Percentiles rank a stretch among this genome's conserved stretches.
These are phyloP conservation scores for Termitomyces sp. DNA, from an alignment of 768 basidiomycete species.

Conservation along the genomic window DNA sequence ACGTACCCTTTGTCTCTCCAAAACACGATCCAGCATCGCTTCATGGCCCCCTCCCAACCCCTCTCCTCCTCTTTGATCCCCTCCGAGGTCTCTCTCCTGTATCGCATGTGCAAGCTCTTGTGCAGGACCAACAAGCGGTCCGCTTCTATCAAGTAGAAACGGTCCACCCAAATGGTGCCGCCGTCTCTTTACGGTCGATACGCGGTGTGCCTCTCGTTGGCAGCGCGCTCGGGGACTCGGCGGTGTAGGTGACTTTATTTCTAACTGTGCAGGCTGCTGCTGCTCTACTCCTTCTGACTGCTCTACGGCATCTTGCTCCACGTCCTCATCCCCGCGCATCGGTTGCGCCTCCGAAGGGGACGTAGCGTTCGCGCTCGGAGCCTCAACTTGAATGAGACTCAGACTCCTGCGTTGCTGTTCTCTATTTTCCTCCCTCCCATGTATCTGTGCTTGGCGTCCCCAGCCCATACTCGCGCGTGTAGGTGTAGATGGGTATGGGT, in stretches of 20 bases:
- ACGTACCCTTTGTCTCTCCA: background rate
- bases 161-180: constrained; percentile 28
- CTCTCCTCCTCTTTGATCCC: background rate
- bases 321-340: background rate
- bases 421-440: background rate
- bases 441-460: background rate
- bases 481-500: background rate
- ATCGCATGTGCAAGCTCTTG: constrained; percentile 1
- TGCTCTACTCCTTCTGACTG: background rate
- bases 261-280: background rate
- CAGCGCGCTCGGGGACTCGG: background rate
- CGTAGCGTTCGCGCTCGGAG: background rate
- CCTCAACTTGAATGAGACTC: background rate
- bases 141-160: constrained; percentile 21
- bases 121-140: constrained; percentile 12
- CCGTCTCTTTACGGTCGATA: constrained; percentile 3
- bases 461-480: background rate
- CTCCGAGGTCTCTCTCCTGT: background rate
- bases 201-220: background rate
- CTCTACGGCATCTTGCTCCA: background rate
- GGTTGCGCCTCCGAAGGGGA: background rate
- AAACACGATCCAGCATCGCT: constrained; percentile 1
- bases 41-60: background rate
- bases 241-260: background rate
- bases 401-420: background rate